phyloP scores from a whole-genome alignment of 371 early-diverging fungal genomes.

The Zychaea mexicana region DNA sequence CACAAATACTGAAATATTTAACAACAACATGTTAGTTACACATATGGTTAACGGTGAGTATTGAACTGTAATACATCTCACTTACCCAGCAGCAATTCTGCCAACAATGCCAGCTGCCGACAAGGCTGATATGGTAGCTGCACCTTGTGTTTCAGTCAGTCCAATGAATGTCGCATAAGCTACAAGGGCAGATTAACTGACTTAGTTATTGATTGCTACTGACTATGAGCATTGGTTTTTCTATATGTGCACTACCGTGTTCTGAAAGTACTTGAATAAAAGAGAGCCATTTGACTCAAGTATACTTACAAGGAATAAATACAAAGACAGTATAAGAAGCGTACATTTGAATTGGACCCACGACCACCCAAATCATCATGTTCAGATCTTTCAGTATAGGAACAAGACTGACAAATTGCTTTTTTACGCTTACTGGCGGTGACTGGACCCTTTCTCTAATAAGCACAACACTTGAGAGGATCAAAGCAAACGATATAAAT shows the following conservation, averaged over 20 bases:
- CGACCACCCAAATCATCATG: neutral
- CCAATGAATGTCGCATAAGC: neutral
- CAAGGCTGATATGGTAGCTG: neutral
- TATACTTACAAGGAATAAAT: neutral
- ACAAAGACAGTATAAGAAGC: neutral
- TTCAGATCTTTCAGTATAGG: neutral
- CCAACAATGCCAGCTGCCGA: neutral
- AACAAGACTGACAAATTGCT: too few relatives aligned
- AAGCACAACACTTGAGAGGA: neutral
- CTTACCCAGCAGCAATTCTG: neutral
- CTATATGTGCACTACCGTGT: too few relatives aligned
- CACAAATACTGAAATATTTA: neutral
- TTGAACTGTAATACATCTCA: too few relatives aligned
- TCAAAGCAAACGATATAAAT: neutral
- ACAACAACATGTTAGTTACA: neutral
- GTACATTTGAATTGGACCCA: neutral
- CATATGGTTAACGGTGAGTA: too few relatives aligned
- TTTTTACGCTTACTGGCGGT: neutral
- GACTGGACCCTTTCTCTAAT: neutral
- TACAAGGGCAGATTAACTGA: neutral
- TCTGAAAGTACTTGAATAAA: too few relatives aligned
- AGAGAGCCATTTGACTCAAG: too few relatives aligned
- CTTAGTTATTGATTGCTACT: too few relatives aligned
- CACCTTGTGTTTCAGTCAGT: neutral
- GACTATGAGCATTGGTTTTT: too few relatives aligned